A percentile compares a stretch with the other conserved stretches of the same genome.
Conservation (phyloP, 495 filamentous ascomycete species). For the Pseudoneurospora amorphoporcata region DNA sequence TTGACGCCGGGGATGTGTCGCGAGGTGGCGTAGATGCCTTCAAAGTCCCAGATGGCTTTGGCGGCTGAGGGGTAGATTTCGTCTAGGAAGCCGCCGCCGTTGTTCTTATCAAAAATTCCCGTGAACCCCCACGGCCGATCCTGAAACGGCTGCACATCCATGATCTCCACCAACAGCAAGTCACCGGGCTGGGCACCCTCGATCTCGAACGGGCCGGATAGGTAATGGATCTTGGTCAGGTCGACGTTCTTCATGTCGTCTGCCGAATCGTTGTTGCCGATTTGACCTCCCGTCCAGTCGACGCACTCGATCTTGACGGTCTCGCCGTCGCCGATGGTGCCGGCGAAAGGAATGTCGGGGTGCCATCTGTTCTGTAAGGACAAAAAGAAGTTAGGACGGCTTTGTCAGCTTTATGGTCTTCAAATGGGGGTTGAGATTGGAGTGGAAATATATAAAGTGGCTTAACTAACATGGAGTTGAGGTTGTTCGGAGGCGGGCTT, state of each 20-base stretch:
- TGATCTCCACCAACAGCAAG: conserved; percentile 82
- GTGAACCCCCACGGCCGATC: conserved; percentile 89
- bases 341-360: conserved; percentile 72
- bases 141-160: conserved; percentile 87
- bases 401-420: not conserved
- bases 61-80: conserved; percentile 82
- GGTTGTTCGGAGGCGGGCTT: conserved; percentile 68
- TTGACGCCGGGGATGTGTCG: conserved; percentile 84
- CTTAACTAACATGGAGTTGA: conserved; percentile 58
- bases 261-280: conserved; percentile 77
- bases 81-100: conserved; percentile 89
- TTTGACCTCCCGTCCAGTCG: conserved; percentile 86
- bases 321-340: conserved; percentile 73
- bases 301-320: conserved; percentile 93
- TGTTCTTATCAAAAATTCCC: conserved; percentile 70
- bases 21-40: conserved; percentile 86
- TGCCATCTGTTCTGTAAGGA: conserved; percentile 80
- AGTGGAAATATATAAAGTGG: no score
- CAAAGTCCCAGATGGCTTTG: conserved; percentile 96
- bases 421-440: not conserved
- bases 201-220: conserved; percentile 86
- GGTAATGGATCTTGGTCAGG: conserved; percentile 74
- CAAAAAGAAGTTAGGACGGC: not conserved
- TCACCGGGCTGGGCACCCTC: conserved; percentile 81
- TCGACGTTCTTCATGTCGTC: conserved; percentile 84